Evolutionary conservation across 2,329 filamentous ascomycete genomes (phyloP), one percentile per base, ranked within the genome.

Genomic region (Bipolaris gigantea): DNA sequence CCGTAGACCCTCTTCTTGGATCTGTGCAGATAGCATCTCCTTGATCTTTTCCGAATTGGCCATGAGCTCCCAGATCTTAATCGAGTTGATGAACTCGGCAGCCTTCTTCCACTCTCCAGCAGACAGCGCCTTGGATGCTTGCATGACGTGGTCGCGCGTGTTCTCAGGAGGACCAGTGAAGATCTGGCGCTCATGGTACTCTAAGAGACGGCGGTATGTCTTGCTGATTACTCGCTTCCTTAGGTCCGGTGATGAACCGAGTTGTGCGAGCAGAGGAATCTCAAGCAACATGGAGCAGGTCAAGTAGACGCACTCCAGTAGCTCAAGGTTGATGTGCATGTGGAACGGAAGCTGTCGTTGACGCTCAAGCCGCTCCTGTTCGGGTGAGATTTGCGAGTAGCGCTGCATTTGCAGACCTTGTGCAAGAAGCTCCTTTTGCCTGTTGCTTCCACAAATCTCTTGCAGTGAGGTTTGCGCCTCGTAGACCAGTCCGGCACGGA

Each of bases 51-150:
- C 90, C 21, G 89, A 85, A 76, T 94, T 88, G 54, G 92, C 89
- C 85, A 99, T 95, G 64, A 99, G 84, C 50, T 99, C 94, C 94
- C 94, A 99, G 75, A 99, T 99, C 86, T 97, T 99, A 81, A 99
- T 99, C 72, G 88, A 90, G 81, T 94, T 92, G 76, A 99, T 92
- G 77, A 96, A 94, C 59, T 89, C 84, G 19, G 88, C 92, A 15
- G 92, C 89, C 82, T 95, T 96, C 85, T 96, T 96, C 94, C 94
- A 99, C 79, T 99, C 94, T 64, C 95, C 94, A 18, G 92, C 92
- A 30, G 94, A 93, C 57, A 99, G 84, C 47, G 94, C 92, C 81
- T 97, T 97, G 57, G 94, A 96, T 13, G 92, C 93, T 81, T 97
- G 95, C 90, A 99, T 97, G 70, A 99, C 93, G 72, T 97, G 94